phyloP scores from a whole-genome alignment of 73 alveolate species.

The Paramecium sonneborni region DNA sequence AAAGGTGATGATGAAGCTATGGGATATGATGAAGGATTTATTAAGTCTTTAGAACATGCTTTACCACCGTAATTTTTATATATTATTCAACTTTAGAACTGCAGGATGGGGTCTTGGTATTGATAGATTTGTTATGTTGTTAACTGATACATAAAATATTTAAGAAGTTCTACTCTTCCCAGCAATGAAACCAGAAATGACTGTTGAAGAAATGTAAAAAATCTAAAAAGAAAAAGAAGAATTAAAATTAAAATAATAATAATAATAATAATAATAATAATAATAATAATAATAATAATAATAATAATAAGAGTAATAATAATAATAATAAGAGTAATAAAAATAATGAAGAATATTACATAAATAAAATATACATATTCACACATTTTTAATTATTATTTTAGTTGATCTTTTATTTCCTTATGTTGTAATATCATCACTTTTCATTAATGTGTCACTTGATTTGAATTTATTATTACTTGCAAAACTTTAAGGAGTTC shows the following conservation, averaged over 20 bases:
- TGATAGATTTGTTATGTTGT: constrained; percentile 96
- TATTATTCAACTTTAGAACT: constrained; percentile 60
- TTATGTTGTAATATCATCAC: background rate
- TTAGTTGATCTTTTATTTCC: background rate
- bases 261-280: background rate
- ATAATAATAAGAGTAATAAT: no score
- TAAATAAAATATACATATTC: background rate
- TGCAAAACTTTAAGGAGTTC: background rate
- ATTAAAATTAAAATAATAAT: constrained; percentile 4
- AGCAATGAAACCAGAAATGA: constrained; percentile 93
- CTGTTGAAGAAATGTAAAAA: constrained; percentile 52
- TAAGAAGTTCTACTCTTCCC: constrained; percentile 98
- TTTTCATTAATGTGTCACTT: background rate
- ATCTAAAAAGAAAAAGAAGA: constrained; percentile 62
- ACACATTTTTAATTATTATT: background rate
- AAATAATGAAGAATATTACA: no score
- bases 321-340: no score
- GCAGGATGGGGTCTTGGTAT: constrained; percentile 99
- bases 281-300: background rate
- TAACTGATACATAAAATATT: constrained; percentile 89
- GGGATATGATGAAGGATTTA: constrained; percentile 90
- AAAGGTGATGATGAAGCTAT: constrained; percentile 97
- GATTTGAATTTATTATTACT: background rate
- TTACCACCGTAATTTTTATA: constrained; percentile 83
- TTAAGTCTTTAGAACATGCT: constrained; percentile 95